A percentile compares a stretch with the other conserved stretches of the same genome.
phyloP scores from a whole-genome alignment of 2,329 filamentous ascomycete species.

The Rhinocladiella similis region DNA sequence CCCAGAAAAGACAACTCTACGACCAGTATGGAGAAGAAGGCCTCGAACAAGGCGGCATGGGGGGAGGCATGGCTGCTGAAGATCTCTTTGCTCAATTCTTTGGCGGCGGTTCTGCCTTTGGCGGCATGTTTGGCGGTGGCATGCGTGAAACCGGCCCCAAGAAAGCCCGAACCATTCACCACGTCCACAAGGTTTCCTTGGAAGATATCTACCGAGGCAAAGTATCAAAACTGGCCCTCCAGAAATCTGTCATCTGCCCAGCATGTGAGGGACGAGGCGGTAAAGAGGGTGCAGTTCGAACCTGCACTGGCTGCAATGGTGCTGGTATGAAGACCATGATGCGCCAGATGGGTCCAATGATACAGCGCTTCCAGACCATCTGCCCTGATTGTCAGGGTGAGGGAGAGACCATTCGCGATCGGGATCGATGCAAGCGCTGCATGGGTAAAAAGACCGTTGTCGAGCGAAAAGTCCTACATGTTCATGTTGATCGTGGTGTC shows the following conservation, averaged over 20 bases:
- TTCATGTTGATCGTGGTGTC: conserved; percentile 94
- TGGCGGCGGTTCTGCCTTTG: conserved; percentile 68
- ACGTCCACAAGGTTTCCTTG: conserved; percentile 96
- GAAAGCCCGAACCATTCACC: conserved; percentile 94
- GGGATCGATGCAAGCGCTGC: conserved; percentile 96
- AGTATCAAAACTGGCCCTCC: conserved; percentile 92
- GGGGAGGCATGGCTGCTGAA: conserved; percentile 89
- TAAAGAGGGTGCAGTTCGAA: conserved; percentile 96
- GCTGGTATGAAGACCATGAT: conserved; percentile 99
- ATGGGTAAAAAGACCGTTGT: conserved; percentile 96
- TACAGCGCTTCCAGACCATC: conserved; percentile 98
- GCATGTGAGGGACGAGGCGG: conserved; percentile 93
- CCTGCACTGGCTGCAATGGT: conserved; percentile 86
- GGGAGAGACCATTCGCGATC: conserved; percentile 93
- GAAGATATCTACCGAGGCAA: conserved; percentile 99
- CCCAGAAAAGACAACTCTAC: conserved; percentile 88
- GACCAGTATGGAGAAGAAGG: conserved; percentile 98
- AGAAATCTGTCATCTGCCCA: conserved; percentile 95
- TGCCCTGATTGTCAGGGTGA: conserved; percentile 98
- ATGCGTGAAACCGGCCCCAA: conserved; percentile 79
- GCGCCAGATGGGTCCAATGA: conserved; percentile 99
- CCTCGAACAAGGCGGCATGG: conserved; percentile 80
- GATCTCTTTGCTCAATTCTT: conserved; percentile 98
- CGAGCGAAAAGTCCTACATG: conserved; percentile 96
- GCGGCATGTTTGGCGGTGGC: conserved; percentile 75